phyloP scores from a whole-genome alignment of 306 rosid genomes.

The Corylus americana region DNA sequence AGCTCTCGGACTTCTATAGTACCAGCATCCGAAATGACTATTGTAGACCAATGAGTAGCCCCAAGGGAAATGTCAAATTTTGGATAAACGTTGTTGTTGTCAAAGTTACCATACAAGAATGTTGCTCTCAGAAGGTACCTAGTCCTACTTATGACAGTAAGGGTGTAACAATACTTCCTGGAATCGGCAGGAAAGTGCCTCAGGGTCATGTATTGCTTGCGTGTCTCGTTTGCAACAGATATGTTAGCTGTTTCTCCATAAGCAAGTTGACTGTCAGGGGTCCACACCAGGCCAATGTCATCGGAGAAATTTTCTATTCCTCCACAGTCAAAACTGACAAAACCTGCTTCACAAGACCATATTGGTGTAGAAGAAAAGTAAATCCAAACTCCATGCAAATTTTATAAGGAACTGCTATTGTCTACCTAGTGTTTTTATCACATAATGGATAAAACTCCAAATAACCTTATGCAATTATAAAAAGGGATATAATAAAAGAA shows the following conservation, averaged over 20 bases:
- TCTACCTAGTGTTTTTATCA: conserved; percentile 3
- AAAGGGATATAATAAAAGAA: neutral
- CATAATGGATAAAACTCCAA: neutral
- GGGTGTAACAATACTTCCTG: conserved; percentile 83
- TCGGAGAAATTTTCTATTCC: conserved; percentile 69
- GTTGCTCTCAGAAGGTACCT: conserved; percentile 84
- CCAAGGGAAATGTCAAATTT: conserved; percentile 89
- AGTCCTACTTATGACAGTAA: conserved; percentile 79
- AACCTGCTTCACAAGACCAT: conserved; percentile 53
- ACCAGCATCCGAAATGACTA: conserved; percentile 83
- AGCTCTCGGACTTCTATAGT: conserved; percentile 66
- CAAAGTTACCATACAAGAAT: conserved; percentile 94
- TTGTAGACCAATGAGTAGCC: conserved; percentile 88
- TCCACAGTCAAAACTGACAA: conserved; percentile 95
- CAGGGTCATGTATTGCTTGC: conserved; percentile 69
- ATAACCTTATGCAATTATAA: neutral
- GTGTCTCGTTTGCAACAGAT: conserved; percentile 65
- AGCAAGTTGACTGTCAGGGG: conserved; percentile 53
- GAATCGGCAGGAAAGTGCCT: conserved; percentile 87
- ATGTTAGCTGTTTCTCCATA: conserved; percentile 62
- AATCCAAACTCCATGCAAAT: neutral
- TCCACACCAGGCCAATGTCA: conserved; percentile 80
- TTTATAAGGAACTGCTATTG: neutral
- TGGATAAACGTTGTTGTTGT: conserved; percentile 82
- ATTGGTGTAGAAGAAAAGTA: neutral